Base-by-base conservation (phyloP, 306 rosid species). In the Cucurbita ficifolia region DNA sequence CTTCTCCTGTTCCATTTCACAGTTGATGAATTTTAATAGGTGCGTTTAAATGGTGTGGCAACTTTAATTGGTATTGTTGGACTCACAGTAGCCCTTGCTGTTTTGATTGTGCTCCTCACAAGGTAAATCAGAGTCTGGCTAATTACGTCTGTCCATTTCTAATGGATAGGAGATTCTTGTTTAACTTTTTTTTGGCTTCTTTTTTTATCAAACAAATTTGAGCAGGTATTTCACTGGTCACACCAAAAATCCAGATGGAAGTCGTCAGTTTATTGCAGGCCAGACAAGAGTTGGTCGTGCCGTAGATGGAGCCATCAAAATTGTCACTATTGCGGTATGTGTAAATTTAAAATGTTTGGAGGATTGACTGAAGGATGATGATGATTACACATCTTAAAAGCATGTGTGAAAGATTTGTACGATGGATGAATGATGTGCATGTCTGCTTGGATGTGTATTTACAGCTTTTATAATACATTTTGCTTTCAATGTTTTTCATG, bases 21-120 rank as follows among this genome's bases (percentile, higher is more conserved):
- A 92, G 29, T 48, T 33, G 5, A 70, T 70, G 59, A 38, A 24
- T 70, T 67, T 49, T 50, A 70, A 70, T 49, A 70, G 96, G 96
- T 95, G 61, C 97, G 99, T 80, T 83, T 95, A 49, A 95, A 95
- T 57, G 99, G 99, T 59, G 93, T 95, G 77, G 97, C 99, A 64
- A 95, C 99, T 75, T 91, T 91, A 80, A 87, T 95, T 52, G 99
- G 99, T 43, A 80, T 87, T 58, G 96, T 89, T 48, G 99, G 99
- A 60, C 99, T 95, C 50, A 46, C 88, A n/a, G 97, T 95, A 76
- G 99, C 99, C 55, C 81, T 84, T 62, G 4, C 65, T 21, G 99
- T 95, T 65, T 75, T 95, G 87, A 14, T 88, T 79, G 93, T 95
- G 79, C 88, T 95, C 58, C 60, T 95, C 54, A 81, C 81, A 74